These are phyloP conservation scores for Xylaria arbuscula DNA, from an alignment of 2,329 filamentous ascomycete genomes.

Conservation along the genomic window DNA sequence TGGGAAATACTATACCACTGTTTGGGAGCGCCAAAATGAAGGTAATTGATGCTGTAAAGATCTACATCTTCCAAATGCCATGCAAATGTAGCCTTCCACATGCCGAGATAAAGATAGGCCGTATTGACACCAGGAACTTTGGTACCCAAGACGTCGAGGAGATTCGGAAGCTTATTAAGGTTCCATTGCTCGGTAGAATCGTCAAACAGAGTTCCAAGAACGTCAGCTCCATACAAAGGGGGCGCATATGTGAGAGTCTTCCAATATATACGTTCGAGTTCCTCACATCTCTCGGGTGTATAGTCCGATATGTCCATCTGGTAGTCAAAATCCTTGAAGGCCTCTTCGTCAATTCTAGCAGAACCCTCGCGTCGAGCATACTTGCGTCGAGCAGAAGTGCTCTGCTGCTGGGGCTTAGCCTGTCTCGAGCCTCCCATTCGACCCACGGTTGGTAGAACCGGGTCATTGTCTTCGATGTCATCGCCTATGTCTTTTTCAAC, in stretches of 20 bases:
- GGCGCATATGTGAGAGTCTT: slow-evolving; percentile 95
- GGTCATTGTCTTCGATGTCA: slow-evolving; percentile 59
- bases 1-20: slow-evolving; percentile 99
- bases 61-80: slow-evolving; percentile 99
- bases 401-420: slow-evolving; percentile 72
- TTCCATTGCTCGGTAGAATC: slow-evolving; percentile 90
- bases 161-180: slow-evolving; percentile 90
- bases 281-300: slow-evolving; percentile 90
- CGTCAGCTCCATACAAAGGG: slow-evolving; percentile 94
- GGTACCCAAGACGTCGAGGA: slow-evolving; percentile 92
- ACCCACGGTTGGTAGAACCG: slow-evolving; percentile 51
- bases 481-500: slow-evolving; percentile 61
- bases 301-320: slow-evolving; percentile 88
- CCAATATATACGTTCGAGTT: slow-evolving; percentile 96
- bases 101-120: slow-evolving; percentile 95
- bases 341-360: slow-evolving; percentile 86
- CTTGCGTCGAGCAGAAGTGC: slow-evolving; percentile 87
- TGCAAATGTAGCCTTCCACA: slow-evolving; percentile 99
- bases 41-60: slow-evolving; percentile 99
- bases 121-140: slow-evolving; percentile 98
- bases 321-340: slow-evolving; percentile 93
- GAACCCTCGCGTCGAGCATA: slow-evolving; percentile 83
- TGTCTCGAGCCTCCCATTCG: slow-evolving; percentile 63
- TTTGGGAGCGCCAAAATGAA: slow-evolving; percentile 97
- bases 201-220: slow-evolving; percentile 94